A percentile compares a stretch with the other conserved stretches of the same genome.
phyloP scores from a whole-genome alignment of 2,329 filamentous ascomycete species.

The Diplodia intermedia region DNA sequence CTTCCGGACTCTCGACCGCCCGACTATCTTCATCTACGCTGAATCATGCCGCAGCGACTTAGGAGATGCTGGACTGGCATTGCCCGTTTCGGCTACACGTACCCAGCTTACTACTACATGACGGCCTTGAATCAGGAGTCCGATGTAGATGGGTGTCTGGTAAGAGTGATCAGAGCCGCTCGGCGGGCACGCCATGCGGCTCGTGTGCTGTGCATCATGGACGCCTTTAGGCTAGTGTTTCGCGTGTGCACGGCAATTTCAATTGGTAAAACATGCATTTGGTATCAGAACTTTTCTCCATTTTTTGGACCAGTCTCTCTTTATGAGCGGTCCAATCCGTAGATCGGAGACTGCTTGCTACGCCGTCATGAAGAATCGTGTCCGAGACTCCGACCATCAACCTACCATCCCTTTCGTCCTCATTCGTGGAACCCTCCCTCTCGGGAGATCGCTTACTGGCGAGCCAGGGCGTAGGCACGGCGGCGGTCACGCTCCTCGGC shows the following conservation, averaged over 20 bases:
- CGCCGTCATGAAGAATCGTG: constrained; percentile 23
- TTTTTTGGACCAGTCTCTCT: constrained; percentile 29
- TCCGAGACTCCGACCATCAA: constrained; percentile 29
- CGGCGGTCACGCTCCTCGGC: constrained; percentile 99
- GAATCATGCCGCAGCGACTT: constrained; percentile 5
- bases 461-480: constrained; percentile 70
- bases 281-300: constrained; percentile 29
- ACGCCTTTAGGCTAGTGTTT: constrained; percentile 11
- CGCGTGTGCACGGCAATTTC: constrained; percentile 10
- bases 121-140: constrained; percentile 12
- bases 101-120: neutral
- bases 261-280: constrained; percentile 27
- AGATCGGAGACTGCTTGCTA: constrained; percentile 29
- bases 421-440: constrained; percentile 16
- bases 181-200: constrained; percentile 4
- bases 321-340: constrained; percentile 29
- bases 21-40: constrained; percentile 9
- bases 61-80: neutral
- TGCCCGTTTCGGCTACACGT: constrained; percentile 9
- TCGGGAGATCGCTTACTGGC: constrained; percentile 50
- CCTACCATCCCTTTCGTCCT: constrained; percentile 22
- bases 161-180: constrained; percentile 1
- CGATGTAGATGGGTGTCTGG: neutral
- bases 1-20: neutral
- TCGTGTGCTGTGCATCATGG: constrained; percentile 16